Base-by-base conservation (phyloP, 768 basidiomycete genomes). In the Panus rudis region DNA sequence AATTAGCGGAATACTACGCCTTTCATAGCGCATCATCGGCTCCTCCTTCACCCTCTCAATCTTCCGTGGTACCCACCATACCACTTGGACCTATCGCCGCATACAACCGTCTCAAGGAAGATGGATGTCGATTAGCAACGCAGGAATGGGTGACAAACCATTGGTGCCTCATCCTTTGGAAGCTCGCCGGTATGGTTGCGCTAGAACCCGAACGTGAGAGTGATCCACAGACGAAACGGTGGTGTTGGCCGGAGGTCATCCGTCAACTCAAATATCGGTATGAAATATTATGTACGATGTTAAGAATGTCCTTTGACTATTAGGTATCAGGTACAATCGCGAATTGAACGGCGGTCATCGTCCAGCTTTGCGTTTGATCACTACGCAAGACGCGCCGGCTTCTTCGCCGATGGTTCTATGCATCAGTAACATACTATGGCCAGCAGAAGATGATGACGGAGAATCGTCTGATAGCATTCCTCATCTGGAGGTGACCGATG, bases 161-260 rank as follows among this genome's bases (percentile, higher is more conserved):
- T 53, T 99, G 92, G 88, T 61, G 66, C 8, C 64, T 92, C 34
- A 78, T 98, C 23, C 71, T 99, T 3, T 99, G 96, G 96, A 99
- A 99, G 64, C 64, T 96, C 17, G 90, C 92, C 3, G 85, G 88
- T 11, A 79, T 91, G 74, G 83, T 81, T 1, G 68, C 73, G 26
- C 69, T 92, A 1, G 79, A 88, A 45, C 92, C 92, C 4, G 60
- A 71, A 20, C 65, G 69, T 30, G 79, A 79, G 54, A 56, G 47
- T 12, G 63, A 73, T 35, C 65, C 70, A 38, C 50, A 52, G 16
- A 61, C 54, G 43, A 77, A 68, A 49, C 66, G 79, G 17, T 99
- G 94, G 92, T 81, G 76, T 50, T 96, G 86, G 82, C 59, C 66
- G 10, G 87, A 89, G 60, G 82, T 88, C 5, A 75, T 90, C 37